Conservation (phyloP, 495 filamentous ascomycete species). For the Acidomyces sp. region DNA sequence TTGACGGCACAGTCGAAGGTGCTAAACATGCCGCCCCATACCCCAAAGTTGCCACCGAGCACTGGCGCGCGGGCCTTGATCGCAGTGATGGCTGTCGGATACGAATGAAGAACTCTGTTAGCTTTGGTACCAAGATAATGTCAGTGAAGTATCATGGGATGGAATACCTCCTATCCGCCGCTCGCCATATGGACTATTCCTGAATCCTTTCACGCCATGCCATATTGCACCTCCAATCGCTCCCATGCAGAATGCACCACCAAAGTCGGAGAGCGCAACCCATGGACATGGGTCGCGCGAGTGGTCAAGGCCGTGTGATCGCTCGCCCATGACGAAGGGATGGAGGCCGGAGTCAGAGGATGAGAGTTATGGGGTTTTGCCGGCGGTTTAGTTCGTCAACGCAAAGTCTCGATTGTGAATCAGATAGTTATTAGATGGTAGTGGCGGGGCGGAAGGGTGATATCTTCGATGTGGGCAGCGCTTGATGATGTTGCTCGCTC, state of each 20-base stretch:
- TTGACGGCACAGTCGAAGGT: conserved; percentile 97
- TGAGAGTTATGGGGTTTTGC: not conserved
- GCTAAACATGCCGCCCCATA: conserved; percentile 90
- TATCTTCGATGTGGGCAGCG: too few relatives aligned
- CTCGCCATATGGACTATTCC: conserved; percentile 84
- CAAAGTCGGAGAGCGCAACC: conserved; percentile 92
- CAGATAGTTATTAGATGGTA: too few relatives aligned
- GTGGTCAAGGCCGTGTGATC: conserved; percentile 49
- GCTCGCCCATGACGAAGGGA: conserved; percentile 11
- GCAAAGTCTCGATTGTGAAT: too few relatives aligned
- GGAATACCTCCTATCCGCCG: conserved; percentile 64
- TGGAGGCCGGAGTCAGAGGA: too few relatives aligned
- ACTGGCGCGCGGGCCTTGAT: conserved; percentile 95
- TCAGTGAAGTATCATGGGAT: not conserved
- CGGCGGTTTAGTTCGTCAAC: not conserved
- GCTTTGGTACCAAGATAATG: not conserved
- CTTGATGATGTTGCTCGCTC: too few relatives aligned
- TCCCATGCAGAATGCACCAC: conserved; percentile 94
- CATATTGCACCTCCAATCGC: conserved; percentile 82
- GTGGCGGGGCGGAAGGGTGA: too few relatives aligned
- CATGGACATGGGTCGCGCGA: conserved; percentile 84
- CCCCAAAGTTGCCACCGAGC: conserved; percentile 92
- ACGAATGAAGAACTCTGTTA: not conserved
- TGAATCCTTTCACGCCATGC: conserved; percentile 95
- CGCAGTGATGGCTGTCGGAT: conserved; percentile 56